phyloP scores from a whole-genome alignment of 257 asterid genomes.

The Solanum sitiens region DNA sequence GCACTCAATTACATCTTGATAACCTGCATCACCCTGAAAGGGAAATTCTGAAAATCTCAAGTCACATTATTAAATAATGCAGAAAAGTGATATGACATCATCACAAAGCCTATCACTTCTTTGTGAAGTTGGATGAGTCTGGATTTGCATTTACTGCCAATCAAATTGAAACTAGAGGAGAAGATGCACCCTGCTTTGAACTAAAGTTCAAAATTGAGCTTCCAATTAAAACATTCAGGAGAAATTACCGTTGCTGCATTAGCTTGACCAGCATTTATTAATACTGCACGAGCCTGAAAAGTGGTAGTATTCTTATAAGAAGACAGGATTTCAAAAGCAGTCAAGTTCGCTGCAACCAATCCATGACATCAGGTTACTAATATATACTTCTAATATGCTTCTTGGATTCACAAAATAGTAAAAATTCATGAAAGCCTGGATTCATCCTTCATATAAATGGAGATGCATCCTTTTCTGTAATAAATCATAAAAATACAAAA shows the following conservation, averaged over 20 bases:
- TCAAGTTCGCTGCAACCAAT: background rate
- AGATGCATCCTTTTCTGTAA: background rate
- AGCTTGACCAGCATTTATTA: slow-evolving; percentile 99
- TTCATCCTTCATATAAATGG: background rate
- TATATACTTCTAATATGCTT: background rate
- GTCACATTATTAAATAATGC: background rate
- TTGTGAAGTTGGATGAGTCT: background rate
- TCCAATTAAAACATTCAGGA: background rate
- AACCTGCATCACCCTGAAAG: slow-evolving; percentile 89
- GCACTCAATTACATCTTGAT: slow-evolving; percentile 82
- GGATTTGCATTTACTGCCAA: background rate
- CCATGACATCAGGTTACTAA: background rate
- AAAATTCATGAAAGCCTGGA: background rate
- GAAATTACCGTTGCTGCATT: slow-evolving; percentile 91
- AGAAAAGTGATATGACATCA: background rate
- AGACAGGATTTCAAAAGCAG: background rate
- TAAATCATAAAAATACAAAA: background rate
- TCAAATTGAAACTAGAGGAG: background rate
- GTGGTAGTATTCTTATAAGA: slow-evolving; percentile 7
- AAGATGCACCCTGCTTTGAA: background rate
- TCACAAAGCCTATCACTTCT: background rate
- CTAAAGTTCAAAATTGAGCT: background rate
- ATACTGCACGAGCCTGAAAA: slow-evolving; percentile 89
- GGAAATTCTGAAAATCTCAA: slow-evolving; percentile 10
- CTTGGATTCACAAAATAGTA: background rate